phyloP scores from a whole-genome alignment of 768 basidiomycete genomes.

The Tremella yokohamensis region DNA sequence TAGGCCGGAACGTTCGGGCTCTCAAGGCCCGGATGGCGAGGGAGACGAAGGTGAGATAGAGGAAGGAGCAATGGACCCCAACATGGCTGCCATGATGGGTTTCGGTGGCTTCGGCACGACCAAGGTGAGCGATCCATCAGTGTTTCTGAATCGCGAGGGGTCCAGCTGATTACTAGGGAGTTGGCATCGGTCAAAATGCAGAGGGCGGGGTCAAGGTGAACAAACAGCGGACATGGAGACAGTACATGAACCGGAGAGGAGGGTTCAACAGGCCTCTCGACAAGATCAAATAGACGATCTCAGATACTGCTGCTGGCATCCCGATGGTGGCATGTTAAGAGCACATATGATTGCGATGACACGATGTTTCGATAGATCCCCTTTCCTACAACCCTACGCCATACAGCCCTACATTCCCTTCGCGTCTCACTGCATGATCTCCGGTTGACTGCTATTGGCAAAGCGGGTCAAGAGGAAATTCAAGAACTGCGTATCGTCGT shows the following conservation, averaged over 20 bases:
- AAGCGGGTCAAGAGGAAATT: constrained; percentile 49
- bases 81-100: constrained; percentile 89
- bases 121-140: constrained; percentile 60
- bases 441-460: constrained; percentile 42
- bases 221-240: constrained; percentile 87
- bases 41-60: constrained; percentile 41
- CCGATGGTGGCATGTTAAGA: neutral
- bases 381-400: no score
- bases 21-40: constrained; percentile 46
- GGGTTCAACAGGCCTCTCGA: constrained; percentile 69
- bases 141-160: constrained; percentile 56
- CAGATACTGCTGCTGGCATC: neutral
- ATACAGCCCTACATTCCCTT: no score
- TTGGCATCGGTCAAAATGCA: constrained; percentile 55
- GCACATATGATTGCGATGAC: no score
- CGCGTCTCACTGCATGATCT: constrained; percentile 10
- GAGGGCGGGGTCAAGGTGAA: constrained; percentile 43
- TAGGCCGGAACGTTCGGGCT: constrained; percentile 57
- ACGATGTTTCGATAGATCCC: no score
- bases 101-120: constrained; percentile 80
- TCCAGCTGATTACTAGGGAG: neutral
- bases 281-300: constrained; percentile 72
- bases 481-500: constrained; percentile 48
- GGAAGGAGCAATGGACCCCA: constrained; percentile 60
- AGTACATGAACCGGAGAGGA: constrained; percentile 88